Evolutionary conservation across 352 stramenopile species (phyloP).

Genomic region (Poterioochromonas sp.): DNA sequence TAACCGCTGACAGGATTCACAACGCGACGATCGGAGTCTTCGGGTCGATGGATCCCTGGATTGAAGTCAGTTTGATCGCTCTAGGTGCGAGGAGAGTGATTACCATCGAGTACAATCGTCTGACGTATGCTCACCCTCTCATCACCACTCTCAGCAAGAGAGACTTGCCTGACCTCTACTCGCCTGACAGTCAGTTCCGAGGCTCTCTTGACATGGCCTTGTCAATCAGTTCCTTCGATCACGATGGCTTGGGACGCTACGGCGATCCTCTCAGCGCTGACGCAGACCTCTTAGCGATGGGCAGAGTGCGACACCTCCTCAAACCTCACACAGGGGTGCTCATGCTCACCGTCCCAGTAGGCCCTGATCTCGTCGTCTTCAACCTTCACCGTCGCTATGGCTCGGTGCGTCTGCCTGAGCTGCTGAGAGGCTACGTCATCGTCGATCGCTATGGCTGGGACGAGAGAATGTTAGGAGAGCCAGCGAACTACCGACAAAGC

Average conservation of each 20-base stretch:
- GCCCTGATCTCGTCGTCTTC: slow-evolving; percentile 51
- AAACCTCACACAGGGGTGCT: not conserved
- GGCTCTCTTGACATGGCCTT: slow-evolving; percentile 1
- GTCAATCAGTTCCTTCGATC: slow-evolving; percentile 49
- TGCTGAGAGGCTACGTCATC: slow-evolving; percentile 49
- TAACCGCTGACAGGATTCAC: not conserved
- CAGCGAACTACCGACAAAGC: not conserved
- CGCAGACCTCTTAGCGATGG: slow-evolving; percentile 55
- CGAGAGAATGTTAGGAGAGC: not conserved
- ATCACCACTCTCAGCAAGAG: not conserved
- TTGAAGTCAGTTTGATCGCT: not conserved
- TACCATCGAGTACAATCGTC: slow-evolving; percentile 20
- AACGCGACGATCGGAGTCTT: not conserved
- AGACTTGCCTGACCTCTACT: not conserved
- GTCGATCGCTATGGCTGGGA: slow-evolving; percentile 40
- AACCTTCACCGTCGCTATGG: slow-evolving; percentile 57
- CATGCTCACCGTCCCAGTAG: slow-evolving; percentile 13
- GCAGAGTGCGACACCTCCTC: slow-evolving; percentile 14
- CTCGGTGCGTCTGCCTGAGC: slow-evolving; percentile 49
- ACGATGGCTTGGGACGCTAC: slow-evolving; percentile 61
- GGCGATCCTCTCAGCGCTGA: slow-evolving; percentile 55
- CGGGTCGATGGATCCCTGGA: slow-evolving; percentile 3
- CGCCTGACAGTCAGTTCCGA: not conserved
- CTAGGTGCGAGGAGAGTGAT: not conserved
- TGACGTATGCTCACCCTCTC: not conserved